phyloP scores from a whole-genome alignment of 192 early-diverging fungal genomes.

The Funneliformis mosseae region DNA sequence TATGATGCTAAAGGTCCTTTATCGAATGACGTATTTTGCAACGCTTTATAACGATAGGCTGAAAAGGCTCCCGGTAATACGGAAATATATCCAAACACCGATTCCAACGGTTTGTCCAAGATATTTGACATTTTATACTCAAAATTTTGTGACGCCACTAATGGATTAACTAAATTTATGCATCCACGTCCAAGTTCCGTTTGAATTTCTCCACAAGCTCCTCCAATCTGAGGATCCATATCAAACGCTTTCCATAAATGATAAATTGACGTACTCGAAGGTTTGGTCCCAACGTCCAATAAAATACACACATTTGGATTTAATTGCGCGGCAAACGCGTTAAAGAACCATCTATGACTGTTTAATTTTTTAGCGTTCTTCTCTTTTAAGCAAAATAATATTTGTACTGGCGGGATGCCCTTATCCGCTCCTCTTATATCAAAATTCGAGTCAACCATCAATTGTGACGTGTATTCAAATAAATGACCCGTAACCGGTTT shows the following conservation, averaged over 20 bases:
- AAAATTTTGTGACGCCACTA: slow-evolving; percentile 96
- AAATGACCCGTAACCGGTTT: slow-evolving; percentile 78
- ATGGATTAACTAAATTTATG: slow-evolving; percentile 76
- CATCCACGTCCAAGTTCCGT: slow-evolving; percentile 77
- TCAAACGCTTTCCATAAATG: slow-evolving; percentile 95
- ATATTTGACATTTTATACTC: slow-evolving; percentile 99
- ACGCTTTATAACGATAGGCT: slow-evolving; percentile 87
- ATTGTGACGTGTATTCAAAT: slow-evolving; percentile 91
- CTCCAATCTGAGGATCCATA: slow-evolving; percentile 76
- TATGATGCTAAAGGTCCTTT: slow-evolving; percentile 76
- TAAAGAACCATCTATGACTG: slow-evolving; percentile 97
- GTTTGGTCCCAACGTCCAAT: slow-evolving; percentile 92
- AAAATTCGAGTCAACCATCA: slow-evolving; percentile 64
- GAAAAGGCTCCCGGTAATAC: slow-evolving; percentile 97
- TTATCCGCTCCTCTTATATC: slow-evolving; percentile 68
- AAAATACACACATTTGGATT: slow-evolving; percentile 89
- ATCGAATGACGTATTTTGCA: slow-evolving; percentile 66
- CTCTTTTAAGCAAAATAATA: slow-evolving; percentile 92
- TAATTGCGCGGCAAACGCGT: slow-evolving; percentile 81
- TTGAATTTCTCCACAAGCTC: slow-evolving; percentile 95
- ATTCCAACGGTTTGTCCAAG: slow-evolving; percentile 96
- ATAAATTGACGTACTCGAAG: slow-evolving; percentile 80
- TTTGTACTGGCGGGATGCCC: slow-evolving; percentile 81
- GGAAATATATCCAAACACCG: slow-evolving; percentile 93
- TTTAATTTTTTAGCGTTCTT: slow-evolving; percentile 95